Base-by-base conservation (phyloP, 2,329 filamentous ascomycete genomes). In the Penicillium sp. region DNA sequence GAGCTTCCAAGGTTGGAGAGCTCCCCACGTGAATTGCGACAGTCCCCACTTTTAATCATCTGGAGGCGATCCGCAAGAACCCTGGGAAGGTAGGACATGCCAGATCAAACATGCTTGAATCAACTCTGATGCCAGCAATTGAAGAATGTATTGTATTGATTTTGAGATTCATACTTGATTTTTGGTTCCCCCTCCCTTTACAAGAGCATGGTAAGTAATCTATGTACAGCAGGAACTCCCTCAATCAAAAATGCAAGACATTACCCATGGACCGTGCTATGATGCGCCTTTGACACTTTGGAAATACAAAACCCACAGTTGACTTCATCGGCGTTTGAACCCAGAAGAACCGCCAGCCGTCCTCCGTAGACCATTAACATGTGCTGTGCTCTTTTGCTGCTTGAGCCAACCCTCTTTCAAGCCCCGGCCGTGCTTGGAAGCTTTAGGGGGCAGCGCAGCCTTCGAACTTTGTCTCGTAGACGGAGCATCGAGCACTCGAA, bases 401-500 rank as follows among this genome's bases (percentile, higher is more conserved):
- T 75, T 72, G 45, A 81, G 67, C 79, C 78, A 81, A 51, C 66
- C 72, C 35, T 79, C 74, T 57, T 71, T 75, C 28, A 79, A 64
- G 55, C 71, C 73, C 30, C 71, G 73, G 53, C 78, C 77, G 6
- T 64, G 55, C 59, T 77, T 78, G 10, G 78, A 81, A 2, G 76
- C 74, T 65, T 81, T 83, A 0, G 83, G 83, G 6, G 79, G 67
- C n/a, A 79, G 64, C 45, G 75, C 69, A 19, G 79, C 67, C 38
- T 78, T 74, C n/a, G 67, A 65, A 43, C 77, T 79, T 63, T 76
- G 76, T 51, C 68, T 68, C 26, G 71, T 64, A 52, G 68, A 65
- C 25, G 66, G 62, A 38, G 77, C 72, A 37, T 78, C 77, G 43
- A 85, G 68, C 7, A 85, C 81, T 22, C 80, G 78, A 38, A 85